These are phyloP conservation scores for Cotoneaster glaucophyllus DNA, from an alignment of 306 rosid species.

Conservation along the genomic window DNA sequence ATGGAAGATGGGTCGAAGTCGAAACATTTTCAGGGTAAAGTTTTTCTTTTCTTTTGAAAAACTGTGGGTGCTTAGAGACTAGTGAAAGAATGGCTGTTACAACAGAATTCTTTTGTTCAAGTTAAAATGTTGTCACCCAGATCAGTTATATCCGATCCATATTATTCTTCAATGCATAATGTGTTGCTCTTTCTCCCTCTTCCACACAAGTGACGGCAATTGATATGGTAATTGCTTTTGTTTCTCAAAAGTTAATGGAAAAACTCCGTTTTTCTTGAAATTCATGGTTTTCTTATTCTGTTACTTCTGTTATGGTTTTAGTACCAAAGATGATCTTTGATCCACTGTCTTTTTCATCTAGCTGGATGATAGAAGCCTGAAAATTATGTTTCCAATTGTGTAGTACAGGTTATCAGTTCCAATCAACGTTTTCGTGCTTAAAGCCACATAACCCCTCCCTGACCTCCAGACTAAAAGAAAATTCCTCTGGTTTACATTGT, in stretches of 20 bases:
- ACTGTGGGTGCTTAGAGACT: background rate
- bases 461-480: no score
- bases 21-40: background rate
- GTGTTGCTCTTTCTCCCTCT: no score
- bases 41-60: background rate
- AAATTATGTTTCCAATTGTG: background rate
- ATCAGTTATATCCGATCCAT: no score
- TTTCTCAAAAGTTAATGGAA: background rate
- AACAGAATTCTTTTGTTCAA: background rate
- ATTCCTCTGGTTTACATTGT: no score
- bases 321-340: no score
- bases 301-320: no score
- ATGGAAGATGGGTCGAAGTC: background rate
- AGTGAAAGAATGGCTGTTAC: background rate
- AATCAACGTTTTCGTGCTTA: no score
- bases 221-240: background rate
- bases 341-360: background rate
- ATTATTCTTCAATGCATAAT: no score
- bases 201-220: no score
- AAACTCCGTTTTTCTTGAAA: background rate
- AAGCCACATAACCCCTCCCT: no score
- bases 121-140: background rate
- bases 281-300: background rate
- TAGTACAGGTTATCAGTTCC: no score
- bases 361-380: background rate